Conservation (phyloP, 305 asterid genomes). For the Fraxinus floribunda region DNA sequence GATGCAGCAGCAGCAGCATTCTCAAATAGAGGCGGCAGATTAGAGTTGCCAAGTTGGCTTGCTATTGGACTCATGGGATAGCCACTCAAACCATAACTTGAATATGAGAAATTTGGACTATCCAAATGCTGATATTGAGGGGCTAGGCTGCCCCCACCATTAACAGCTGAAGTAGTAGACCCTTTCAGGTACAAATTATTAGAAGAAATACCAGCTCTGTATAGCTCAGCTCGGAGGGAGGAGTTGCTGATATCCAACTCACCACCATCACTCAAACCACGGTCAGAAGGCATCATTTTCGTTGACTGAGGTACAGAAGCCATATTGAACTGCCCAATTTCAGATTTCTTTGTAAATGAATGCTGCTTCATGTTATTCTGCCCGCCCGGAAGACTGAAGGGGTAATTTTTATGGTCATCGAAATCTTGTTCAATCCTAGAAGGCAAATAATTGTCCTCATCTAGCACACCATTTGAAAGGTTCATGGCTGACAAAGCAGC, state of each 20-base stretch:
- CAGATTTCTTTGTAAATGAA: conserved; percentile 48
- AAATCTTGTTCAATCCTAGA: conserved; percentile 49
- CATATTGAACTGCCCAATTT: conserved; percentile 39
- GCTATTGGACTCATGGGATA: conserved; percentile 76
- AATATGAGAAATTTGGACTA: conserved; percentile 66
- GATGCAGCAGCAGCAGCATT: conserved; percentile 86
- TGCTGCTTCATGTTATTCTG: conserved; percentile 62
- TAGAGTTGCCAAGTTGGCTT: conserved; percentile 61
- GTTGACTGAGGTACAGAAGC: conserved; percentile 34
- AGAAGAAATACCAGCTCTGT: conserved; percentile 45
- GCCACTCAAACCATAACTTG: conserved; percentile 62
- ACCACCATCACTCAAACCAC: conserved; percentile 42
- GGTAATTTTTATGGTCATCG: conserved; percentile 57
- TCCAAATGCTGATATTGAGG: conserved; percentile 75
- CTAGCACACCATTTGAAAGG: conserved; percentile 64
- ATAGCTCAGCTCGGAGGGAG: conserved; percentile 47
- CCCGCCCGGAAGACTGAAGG: conserved; percentile 56
- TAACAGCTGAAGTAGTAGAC: conserved; percentile 45
- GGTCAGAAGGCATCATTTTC: conserved; percentile 36
- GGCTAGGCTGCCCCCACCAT: conserved; percentile 52
- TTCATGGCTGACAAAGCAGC: conserved; percentile 80
- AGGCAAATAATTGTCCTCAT: conserved; percentile 49
- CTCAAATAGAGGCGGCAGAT: conserved; percentile 91
- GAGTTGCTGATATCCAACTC: conserved; percentile 40
- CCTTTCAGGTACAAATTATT: conserved; percentile 56